phyloP scores from a whole-genome alignment of 164 flowering plant species.

The Piper betle region DNA sequence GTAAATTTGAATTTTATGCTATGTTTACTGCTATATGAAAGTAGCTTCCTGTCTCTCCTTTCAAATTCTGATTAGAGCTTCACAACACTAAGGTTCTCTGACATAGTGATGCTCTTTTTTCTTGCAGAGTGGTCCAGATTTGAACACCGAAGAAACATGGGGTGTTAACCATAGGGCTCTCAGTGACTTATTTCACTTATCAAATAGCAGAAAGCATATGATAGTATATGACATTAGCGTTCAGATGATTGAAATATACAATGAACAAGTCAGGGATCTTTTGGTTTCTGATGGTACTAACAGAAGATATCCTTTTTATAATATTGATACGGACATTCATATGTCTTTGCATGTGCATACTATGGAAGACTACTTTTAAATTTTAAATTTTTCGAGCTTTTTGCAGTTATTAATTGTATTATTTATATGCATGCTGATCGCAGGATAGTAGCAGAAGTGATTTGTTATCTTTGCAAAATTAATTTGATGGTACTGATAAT shows the following conservation, averaged over 20 bases:
- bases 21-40: neutral
- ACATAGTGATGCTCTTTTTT: neutral
- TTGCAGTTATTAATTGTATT: too few species aligned
- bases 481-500: too few species aligned
- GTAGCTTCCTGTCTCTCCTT: neutral
- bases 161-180: conserved; percentile 95
- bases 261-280: conserved; percentile 98
- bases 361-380: neutral
- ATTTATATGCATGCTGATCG: too few species aligned
- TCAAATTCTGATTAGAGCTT: neutral
- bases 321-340: neutral
- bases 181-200: conserved; percentile 70
- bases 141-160: conserved; percentile 64
- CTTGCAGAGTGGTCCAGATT: conserved; percentile 68
- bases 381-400: too few species aligned
- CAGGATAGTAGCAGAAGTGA: too few species aligned
- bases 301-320: conserved; percentile 83
- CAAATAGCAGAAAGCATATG: conserved; percentile 73
- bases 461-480: too few species aligned
- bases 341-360: neutral
- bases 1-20: neutral
- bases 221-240: conserved; percentile 75
- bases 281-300: conserved; percentile 63
- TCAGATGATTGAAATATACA: conserved; percentile 97
- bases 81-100: neutral